Base-by-base conservation (phyloP, 192 early-diverging fungal species). In the Linnemannia elongata region DNA sequence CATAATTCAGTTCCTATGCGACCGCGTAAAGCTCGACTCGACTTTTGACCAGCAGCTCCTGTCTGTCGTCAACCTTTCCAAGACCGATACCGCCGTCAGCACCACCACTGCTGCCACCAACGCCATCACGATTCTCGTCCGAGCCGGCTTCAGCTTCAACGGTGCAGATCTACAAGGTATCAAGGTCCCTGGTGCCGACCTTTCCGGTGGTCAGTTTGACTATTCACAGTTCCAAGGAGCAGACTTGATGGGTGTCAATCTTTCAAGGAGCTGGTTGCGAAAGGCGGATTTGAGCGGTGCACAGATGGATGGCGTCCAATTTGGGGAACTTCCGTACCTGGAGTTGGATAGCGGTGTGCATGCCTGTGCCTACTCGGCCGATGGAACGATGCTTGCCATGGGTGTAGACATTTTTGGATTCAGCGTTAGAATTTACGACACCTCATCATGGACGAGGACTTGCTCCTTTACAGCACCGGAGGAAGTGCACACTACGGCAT, bases 271-370 rank as follows among this genome's bases (percentile, higher is more conserved):
- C 35, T 70, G 77, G 49, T 30, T 78, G 47, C 47, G 68, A 20
- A 1, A 54, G 22, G 77, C 69, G 10, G 42, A 78, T 52, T 27
- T 78, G 35, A 55, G 47, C 27, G 12, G 35, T 4, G 33, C 77
- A 10, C 18, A 41, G 15, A 55, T 78, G 49, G 47, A 24, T 17
- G 77, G 77, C 2, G 66, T 54, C 2, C 44, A 52, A 22, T 78
- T 78, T 57, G 69, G 77, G 12, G 69, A 78, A 49, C 24, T 33
- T 9, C 77, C 77, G 24, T 78, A 39, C 36, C 69, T 78, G 0
- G 20, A 71, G 44, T 20, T 33, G 22, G 69, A 52, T 6, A 20
- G 8, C 6, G 1, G 5, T 20, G 77, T 78, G 49, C 0, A 3
- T 9, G 6, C 5, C 33, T 78, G 77, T 54, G 3, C 49, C 4